A percentile compares a stretch with the other conserved stretches of the same genome.
Conservation (phyloP, 2,329 filamentous ascomycete species). For the Xylariales sp. region DNA sequence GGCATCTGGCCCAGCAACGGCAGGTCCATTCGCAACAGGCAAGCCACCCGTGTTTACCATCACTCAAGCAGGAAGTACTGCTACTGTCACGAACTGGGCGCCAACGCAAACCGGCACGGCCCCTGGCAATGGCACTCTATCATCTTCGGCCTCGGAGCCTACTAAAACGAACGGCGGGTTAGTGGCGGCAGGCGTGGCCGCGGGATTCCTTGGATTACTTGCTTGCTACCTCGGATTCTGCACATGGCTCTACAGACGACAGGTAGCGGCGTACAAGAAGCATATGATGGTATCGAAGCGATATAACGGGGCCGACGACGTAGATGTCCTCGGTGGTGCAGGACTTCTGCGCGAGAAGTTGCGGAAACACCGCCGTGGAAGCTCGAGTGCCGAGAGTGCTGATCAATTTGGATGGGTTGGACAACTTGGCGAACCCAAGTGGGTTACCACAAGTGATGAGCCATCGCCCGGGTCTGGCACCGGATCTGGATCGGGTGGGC, state of each 20-base stretch:
- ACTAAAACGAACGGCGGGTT: conserved; percentile 29
- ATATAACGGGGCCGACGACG: conserved; percentile 39
- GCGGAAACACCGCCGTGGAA: conserved; percentile 13
- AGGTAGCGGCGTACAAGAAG: conserved; percentile 64
- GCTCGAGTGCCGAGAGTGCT: conserved; percentile 5
- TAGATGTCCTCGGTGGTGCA: conserved; percentile 18
- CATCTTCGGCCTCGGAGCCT: conserved; percentile 1
- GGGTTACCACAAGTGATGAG: conserved; percentile 14
- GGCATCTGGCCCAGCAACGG: conserved; percentile 55
- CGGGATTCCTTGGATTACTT: conserved; percentile 58
- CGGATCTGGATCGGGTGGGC: background rate
- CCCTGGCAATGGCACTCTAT: too few species aligned
- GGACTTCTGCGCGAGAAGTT: conserved; percentile 21
- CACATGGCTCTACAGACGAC: conserved; percentile 68
- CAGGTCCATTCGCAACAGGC: conserved; percentile 67
- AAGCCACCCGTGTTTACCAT: conserved; percentile 66
- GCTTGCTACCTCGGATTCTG: conserved; percentile 67
- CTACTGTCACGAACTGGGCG: conserved; percentile 30
- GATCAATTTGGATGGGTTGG: conserved; percentile 25
- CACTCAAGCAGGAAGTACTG: conserved; percentile 43
- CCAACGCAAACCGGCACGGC: conserved; percentile 22
- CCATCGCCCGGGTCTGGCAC: conserved; percentile 14
- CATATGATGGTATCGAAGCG: conserved; percentile 64
- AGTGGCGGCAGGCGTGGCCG: conserved; percentile 51
- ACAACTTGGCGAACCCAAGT: conserved; percentile 17